Evolutionary conservation across 2,329 filamentous ascomycete genomes (phyloP), one percentile per base, ranked within the genome.

Genomic region (Botrytis elliptica): DNA sequence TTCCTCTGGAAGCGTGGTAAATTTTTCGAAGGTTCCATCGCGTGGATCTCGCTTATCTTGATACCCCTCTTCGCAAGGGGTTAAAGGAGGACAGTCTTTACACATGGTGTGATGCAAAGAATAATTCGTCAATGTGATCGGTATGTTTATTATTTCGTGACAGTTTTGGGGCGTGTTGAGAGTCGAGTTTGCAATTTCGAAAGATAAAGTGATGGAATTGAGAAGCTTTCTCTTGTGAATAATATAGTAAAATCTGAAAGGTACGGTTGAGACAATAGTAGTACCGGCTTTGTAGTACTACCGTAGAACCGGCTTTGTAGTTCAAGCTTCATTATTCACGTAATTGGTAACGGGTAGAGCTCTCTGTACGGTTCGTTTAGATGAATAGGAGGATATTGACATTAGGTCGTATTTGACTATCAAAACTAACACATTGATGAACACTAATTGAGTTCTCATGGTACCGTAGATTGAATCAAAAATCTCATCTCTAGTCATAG

Each of bases 401-500:
- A 0, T 16, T 4, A 38, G 3, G 12, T 14, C 8, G 12, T 36
- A 16, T 4, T 18, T 1, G 22, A n/a, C 7, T 12, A 25, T 16
- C 22, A 62, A 62, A n/a, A 9, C 9, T 6, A 40, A 40, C 36
- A n/a, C 1, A 40, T 18, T 9, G 6, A 3, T 25, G 5, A 38
- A 38, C 5, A 16, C 0, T 22, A 6, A 38, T 20, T 62, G 6
- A 22, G 25, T 59, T 25, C 10, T 52, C 49, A 6, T 52, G 4
- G 12, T n/a, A 52, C 22, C 10, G 4, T 25, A 14, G 25, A 12
- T 5, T 25, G 2, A 12, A 22, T 5, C 5, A 22, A 4, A 10
- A 10, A 18, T 4, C 5, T 49, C 4, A 52, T 52, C 12, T 16
- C 5, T 1, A 52, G 4, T 25, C 0, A 0, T 0, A 55, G 52